phyloP scores from a whole-genome alignment of 2,329 filamentous ascomycete species.

The Emergomyces pasteurianus region DNA sequence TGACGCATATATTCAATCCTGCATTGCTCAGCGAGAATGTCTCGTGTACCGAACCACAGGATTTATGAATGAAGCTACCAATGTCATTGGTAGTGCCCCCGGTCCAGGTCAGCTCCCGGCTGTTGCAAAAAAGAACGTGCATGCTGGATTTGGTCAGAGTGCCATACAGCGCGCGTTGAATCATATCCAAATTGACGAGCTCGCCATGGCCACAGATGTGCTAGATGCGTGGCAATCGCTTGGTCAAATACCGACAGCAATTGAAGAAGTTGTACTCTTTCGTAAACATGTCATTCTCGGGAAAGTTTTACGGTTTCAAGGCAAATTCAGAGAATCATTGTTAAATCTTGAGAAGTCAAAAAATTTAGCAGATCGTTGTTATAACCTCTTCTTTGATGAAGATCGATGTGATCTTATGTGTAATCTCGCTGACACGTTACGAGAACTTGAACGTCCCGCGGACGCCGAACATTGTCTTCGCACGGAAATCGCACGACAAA shows the following conservation, averaged over 20 bases:
- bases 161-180: constrained; percentile 2
- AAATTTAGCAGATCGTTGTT: not conserved
- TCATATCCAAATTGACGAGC: not conserved
- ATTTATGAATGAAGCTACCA: not conserved
- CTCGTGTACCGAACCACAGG: not conserved
- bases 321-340: constrained; percentile 1
- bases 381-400: constrained; percentile 1
- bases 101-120: not conserved
- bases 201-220: not conserved
- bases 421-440: constrained; percentile 1
- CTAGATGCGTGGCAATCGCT: constrained; percentile 1
- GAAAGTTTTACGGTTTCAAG: constrained; percentile 1
- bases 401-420: constrained; percentile 1
- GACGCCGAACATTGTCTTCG: not conserved
- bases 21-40: constrained; percentile 2
- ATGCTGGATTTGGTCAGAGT: not conserved
- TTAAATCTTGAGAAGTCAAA: constrained; percentile 1
- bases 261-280: constrained; percentile 2
- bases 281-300: constrained; percentile 2
- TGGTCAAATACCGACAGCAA: not conserved
- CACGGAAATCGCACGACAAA: not conserved
- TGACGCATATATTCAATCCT: constrained; percentile 1
- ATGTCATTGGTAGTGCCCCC: not conserved
- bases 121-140: not conserved
- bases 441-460: not conserved